Evolutionary conservation across 2,329 filamentous ascomycete genomes (phyloP).

Genomic region (Calonectria pseudoreteaudii): DNA sequence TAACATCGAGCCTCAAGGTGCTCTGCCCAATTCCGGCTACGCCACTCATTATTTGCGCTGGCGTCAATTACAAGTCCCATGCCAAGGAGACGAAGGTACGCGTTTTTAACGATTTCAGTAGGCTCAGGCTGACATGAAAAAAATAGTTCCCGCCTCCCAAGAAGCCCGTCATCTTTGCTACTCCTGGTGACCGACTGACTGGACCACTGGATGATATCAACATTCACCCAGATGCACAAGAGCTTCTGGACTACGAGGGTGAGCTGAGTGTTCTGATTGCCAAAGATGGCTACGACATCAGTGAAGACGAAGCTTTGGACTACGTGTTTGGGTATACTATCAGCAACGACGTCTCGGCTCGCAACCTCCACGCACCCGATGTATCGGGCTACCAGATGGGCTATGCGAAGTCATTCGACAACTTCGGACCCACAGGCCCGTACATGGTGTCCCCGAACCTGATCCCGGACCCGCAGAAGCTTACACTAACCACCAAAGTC

Average conservation of each 20-base stretch:
- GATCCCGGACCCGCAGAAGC: slow-evolving; percentile 14
- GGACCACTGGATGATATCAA: slow-evolving; percentile 17
- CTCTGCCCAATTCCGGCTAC: slow-evolving; percentile 9
- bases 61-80: slow-evolving; percentile 20
- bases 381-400: slow-evolving; percentile 18
- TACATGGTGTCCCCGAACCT: slow-evolving; percentile 9
- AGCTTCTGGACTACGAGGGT: slow-evolving; percentile 56
- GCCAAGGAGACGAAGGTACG: slow-evolving; percentile 15
- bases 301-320: slow-evolving; percentile 53
- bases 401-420: slow-evolving; percentile 19
- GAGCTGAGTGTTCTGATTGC: slow-evolving; percentile 61
- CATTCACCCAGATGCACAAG: slow-evolving; percentile 15
- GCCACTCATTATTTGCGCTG: slow-evolving; percentile 15
- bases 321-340: slow-evolving; percentile 65
- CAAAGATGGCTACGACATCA: slow-evolving; percentile 60
- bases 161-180: slow-evolving; percentile 20
- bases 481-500: slow-evolving; percentile 10
- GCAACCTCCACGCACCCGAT: slow-evolving; percentile 17
- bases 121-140: neutral
- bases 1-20: neutral
- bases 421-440: slow-evolving; percentile 17
- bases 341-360: slow-evolving; percentile 64
- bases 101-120: too few relatives aligned
- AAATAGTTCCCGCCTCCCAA: slow-evolving; percentile 15
- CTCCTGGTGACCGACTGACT: neutral